Evolutionary conservation across 208 protist species (phyloP).

Genomic region (Acanthamoeba sp.): DNA sequence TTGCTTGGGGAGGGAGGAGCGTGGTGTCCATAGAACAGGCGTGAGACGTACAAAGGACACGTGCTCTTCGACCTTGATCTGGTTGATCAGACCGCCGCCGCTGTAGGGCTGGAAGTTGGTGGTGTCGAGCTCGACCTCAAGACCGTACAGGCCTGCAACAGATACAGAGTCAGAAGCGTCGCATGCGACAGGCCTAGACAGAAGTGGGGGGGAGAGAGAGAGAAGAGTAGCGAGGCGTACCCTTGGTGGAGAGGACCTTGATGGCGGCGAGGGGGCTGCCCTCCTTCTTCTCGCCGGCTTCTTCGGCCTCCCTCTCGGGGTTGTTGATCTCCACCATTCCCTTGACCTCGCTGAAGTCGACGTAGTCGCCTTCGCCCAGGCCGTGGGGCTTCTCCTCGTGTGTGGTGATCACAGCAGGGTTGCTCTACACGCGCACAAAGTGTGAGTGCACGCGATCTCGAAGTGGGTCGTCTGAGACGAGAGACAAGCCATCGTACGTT

Average conservation of each 20-base stretch:
- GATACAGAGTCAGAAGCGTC: background rate
- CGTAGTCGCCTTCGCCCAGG: constrained; percentile 89
- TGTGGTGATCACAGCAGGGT: constrained; percentile 68
- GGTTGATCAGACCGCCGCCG: constrained; percentile 70
- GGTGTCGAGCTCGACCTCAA: constrained; percentile 79
- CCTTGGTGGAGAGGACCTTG: constrained; percentile 62
- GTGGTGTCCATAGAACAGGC: background rate
- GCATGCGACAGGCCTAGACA: too few relatives aligned
- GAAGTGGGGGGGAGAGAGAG: too few relatives aligned
- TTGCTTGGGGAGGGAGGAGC: background rate
- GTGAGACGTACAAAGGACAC: constrained; percentile 17
- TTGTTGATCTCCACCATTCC: constrained; percentile 83
- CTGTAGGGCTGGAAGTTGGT: constrained; percentile 77
- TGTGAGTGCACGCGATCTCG: background rate
- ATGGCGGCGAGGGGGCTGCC: constrained; percentile 38
- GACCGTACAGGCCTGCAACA: constrained; percentile 57
- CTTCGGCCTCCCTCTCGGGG: background rate
- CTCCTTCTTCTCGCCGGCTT: constrained; percentile 42
- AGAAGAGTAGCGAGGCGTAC: too few relatives aligned
- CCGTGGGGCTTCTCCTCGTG: constrained; percentile 73
- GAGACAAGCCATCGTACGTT: constrained; percentile 63
- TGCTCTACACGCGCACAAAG: constrained; percentile 10
- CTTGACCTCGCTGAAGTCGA: constrained; percentile 88
- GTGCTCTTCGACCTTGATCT: constrained; percentile 74
- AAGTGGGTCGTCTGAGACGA: constrained; percentile 87